Base-by-base conservation (phyloP, 345 rosid species). In the Citrus reticulata region DNA sequence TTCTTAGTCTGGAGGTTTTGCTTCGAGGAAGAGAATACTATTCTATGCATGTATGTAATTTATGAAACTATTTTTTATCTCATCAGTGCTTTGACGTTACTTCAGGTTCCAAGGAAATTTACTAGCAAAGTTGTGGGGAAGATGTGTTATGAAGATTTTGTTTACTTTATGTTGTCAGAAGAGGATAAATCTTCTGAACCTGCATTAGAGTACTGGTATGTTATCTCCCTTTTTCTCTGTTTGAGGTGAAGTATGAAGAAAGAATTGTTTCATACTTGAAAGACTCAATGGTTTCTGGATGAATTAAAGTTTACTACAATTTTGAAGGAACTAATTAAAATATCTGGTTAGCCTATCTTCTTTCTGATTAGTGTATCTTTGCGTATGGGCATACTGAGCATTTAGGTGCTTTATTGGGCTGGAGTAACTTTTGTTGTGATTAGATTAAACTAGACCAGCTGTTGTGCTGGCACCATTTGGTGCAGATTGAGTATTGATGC, bases 111-210 rank as follows among this genome's bases (percentile, higher is more conserved):
- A 0, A 92, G 95, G 75, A 95, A 90, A 83, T 95, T 95, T 83
- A 92, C 93, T 30, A 90, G 98, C 82, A 91, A 85, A 82, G 85
- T 86, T 68, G 93, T 82, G 70, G 98, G 95, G 70, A 95, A 93
- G 82, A 95, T 95, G 97, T 89, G 97, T 46, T 95, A 93, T 86
- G 98, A 95, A 88, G 98, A 93, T 87, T 95, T 95, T 80, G 98
- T 93, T 60, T 90, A 93, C 89, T 95, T 95, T 80, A 95, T 95
- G 83, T 85, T 93, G 66, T 91, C 98, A 0, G 98, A 95, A 88
- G 98, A 95, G 88, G 98, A 95, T 82, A 95, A 95, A 83, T 90
- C 98, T 81, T 92, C 98, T 14, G 93, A 87, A 81, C 98, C 94
- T 70, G 91, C 95, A 82, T 93, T 95, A 58, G 98, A 95, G 86